Evolutionary conservation across 1,139 yeast genomes (phyloP).

Genomic region (Pichia sp.): DNA sequence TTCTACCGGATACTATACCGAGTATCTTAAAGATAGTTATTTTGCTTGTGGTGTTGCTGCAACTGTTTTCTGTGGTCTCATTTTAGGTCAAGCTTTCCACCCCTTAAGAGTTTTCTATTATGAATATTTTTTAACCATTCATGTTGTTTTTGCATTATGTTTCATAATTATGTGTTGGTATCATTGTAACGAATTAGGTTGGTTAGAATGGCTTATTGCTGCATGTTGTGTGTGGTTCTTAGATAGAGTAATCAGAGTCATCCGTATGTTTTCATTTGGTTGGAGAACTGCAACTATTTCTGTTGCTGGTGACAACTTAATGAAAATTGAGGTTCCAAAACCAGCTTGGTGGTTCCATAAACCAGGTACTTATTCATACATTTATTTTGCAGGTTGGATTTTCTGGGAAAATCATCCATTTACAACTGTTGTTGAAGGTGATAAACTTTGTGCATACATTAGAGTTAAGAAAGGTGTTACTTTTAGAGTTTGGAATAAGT

Average conservation of each 20-base stretch:
- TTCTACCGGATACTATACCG: constrained; percentile 9
- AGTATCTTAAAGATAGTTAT: constrained; percentile 29
- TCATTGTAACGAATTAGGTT: constrained; percentile 35
- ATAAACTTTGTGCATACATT: constrained; percentile 26
- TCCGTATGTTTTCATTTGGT: constrained; percentile 34
- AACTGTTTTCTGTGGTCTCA: constrained; percentile 35
- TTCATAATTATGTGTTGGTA: constrained; percentile 37
- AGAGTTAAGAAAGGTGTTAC: constrained; percentile 32
- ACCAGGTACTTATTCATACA: constrained; percentile 42
- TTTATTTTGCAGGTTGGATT: constrained; percentile 23
- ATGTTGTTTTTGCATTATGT: constrained; percentile 32
- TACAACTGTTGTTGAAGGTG: constrained; percentile 25
- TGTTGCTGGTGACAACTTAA: constrained; percentile 31
- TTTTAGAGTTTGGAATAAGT: constrained; percentile 20
- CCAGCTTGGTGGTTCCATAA: constrained; percentile 34
- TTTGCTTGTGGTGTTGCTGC: constrained; percentile 33
- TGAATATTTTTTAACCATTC: constrained; percentile 35
- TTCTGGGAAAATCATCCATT: constrained; percentile 37
- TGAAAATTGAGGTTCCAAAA: constrained; percentile 36
- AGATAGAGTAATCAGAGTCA: constrained; percentile 34
- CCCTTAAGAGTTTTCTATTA: constrained; percentile 43
- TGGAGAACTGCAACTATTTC: constrained; percentile 25
- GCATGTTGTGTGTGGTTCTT: constrained; percentile 34
- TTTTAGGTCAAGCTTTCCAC: constrained; percentile 41
- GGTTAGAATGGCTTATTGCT: constrained; percentile 41